phyloP scores from a whole-genome alignment of 164 flowering plant genomes.

The Kalanchoe fedtschenkoi region DNA sequence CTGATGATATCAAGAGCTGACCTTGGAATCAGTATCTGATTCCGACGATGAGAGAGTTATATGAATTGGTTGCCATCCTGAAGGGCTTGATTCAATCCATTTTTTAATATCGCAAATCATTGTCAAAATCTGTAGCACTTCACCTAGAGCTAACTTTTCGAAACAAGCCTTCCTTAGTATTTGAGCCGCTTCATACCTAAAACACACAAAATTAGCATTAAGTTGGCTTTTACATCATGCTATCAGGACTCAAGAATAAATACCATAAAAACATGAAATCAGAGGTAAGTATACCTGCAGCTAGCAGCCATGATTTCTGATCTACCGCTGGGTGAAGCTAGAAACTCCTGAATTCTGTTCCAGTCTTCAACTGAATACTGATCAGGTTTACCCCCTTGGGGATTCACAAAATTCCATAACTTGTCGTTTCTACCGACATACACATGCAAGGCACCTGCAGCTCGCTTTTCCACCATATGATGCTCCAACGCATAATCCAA shows the following conservation, averaged over 20 bases:
- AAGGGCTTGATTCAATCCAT: slow-evolving; percentile 57
- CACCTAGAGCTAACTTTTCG: slow-evolving; percentile 51
- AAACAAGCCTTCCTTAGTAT: slow-evolving; percentile 46
- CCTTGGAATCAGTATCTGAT: no score
- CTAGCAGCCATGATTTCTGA: slow-evolving; percentile 47
- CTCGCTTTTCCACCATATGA: slow-evolving; percentile 48
- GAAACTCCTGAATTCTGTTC: slow-evolving; percentile 51
- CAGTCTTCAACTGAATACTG: slow-evolving; percentile 43
- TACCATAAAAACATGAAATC: not conserved
- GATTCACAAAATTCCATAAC: slow-evolving; percentile 76
- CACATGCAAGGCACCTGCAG: slow-evolving; percentile 35
- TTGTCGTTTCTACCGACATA: slow-evolving; percentile 51
- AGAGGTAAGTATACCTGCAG: slow-evolving; percentile 52
- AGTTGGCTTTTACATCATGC: not conserved
- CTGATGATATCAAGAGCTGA: no score
- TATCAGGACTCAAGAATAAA: not conserved
- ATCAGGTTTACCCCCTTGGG: slow-evolving; percentile 41
- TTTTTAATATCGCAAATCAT: slow-evolving; percentile 37
- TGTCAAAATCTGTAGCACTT: slow-evolving; percentile 62
- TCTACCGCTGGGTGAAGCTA: slow-evolving; percentile 48
- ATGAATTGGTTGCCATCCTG: slow-evolving; percentile 79
- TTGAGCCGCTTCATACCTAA: slow-evolving; percentile 74
- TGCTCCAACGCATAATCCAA: slow-evolving; percentile 58
- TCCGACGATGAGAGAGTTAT: slow-evolving; percentile 22
- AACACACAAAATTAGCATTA: slow-evolving; percentile 2